A percentile compares a stretch with the other conserved stretches of the same genome.
Conservation (phyloP, 1,284 basidiomycete species). For the Irpex sp. region DNA sequence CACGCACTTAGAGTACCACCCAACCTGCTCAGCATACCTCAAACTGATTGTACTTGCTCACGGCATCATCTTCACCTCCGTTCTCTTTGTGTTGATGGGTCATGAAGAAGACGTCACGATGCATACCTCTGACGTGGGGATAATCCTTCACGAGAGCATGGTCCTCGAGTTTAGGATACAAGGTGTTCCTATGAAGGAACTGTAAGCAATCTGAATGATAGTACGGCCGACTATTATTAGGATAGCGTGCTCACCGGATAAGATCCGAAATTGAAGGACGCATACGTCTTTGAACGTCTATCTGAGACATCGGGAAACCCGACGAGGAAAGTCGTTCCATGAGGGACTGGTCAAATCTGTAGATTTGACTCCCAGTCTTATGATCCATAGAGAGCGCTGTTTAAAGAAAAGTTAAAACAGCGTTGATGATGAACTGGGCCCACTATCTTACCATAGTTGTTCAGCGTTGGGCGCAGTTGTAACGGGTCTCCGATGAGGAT, state of each 20-base stretch:
- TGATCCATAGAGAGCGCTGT: conserved; percentile 40
- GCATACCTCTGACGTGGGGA: conserved; percentile 52
- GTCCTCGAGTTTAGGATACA: conserved; percentile 59
- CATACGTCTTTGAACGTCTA: conserved; percentile 41
- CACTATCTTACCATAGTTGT: conserved; percentile 48
- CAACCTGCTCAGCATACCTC: conserved; percentile 43
- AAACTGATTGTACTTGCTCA: conserved; percentile 60
- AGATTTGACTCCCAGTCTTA: conserved; percentile 29
- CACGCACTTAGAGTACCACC: not conserved
- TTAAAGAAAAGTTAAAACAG: not conserved
- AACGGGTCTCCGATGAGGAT: conserved; percentile 33
- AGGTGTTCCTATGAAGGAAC: conserved; percentile 39
- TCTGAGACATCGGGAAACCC: conserved; percentile 38
- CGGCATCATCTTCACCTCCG: conserved; percentile 51
- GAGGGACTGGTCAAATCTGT: conserved; percentile 41
- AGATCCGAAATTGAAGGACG: conserved; percentile 40
- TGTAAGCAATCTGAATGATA: not conserved
- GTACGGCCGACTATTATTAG: not conserved
- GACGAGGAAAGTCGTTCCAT: conserved; percentile 42
- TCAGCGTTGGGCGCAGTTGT: conserved; percentile 65
- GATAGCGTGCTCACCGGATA: conserved; percentile 25
- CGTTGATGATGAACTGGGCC: not conserved
- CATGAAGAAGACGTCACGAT: conserved; percentile 57
- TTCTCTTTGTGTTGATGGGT: conserved; percentile 53
- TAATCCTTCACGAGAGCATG: conserved; percentile 48